Evolutionary conservation across 108 stramenopile genomes (phyloP), one percentile per base, ranked within the genome.

Genomic region (Nitzschia sp.): DNA sequence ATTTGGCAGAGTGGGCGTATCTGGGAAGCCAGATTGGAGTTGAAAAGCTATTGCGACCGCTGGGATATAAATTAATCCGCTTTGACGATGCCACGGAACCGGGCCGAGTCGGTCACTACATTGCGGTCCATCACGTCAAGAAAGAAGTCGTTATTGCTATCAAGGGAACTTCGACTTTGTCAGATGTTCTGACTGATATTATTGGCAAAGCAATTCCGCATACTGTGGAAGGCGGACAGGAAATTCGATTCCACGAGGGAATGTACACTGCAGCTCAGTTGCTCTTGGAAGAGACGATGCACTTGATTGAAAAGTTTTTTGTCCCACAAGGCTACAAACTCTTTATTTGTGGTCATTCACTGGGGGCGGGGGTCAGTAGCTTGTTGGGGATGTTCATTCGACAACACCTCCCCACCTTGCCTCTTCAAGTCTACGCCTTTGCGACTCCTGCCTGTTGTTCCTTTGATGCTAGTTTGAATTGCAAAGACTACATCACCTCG

Each of bases 371-470:
- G 2, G 67, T 70, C 25, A 76, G 76, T 0, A 66, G 67, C 26
- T 53, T 80, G 47, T 31, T 84, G 36, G 76, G 75, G 9, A 46
- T 78, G 54, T 55, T 68, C 15, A 34, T 78, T 13, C 24, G 56
- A n/a, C 36, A 66, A 8, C 46, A 53, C 0, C 30, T 82, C 27
- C 51, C 59, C 33, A 24, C 54, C 3, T 63, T 84, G 3, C 3
- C 42, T n/a, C 29, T 84, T 38, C 49, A 54, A 29, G 83, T 84
- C 13, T 74, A 66, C 62, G 83, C 83, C 47, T 84, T 81, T 72
- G 83, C 79, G 27, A 57, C 77, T 1, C 83, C 83, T 26, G 80
- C 83, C 24, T 65, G 70, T 21, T n/a, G 62, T 19, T 63, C 66
- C 18, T 63, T 64, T 21, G 42, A 54, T 3, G 51, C 47, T 27